Base-by-base conservation (phyloP, 768 basidiomycete species). In the Saitozyma sp. region DNA sequence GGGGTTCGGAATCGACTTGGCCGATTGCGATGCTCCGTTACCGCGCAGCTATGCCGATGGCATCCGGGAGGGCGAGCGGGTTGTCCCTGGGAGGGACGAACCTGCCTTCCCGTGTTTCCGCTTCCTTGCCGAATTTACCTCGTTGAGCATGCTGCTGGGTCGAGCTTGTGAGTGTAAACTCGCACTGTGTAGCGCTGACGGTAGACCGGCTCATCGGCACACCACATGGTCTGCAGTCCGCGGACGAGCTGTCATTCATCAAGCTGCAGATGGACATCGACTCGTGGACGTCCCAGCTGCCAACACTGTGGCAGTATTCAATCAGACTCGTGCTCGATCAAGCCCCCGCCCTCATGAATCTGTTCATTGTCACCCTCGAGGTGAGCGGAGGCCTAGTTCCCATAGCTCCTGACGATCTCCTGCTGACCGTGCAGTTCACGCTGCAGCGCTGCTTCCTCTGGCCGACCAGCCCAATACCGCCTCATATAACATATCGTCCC, bases 71-170 rank as follows among this genome's bases (percentile, higher is more conserved):
- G 58, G 58, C 7, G 58, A 59, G 37, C 20, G 43, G 43, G 48
- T 49, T 11, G 54, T 39, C 43, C 29, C 29, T 29, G 29, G 29
- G 29, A 54, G 54, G 37, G 50, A 48, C 0, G 46, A 64, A 43
- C 46, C 63, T n/a, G 48, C 60, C 10, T 64, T 59, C 57, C 66
- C 66, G n/a, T 64, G 61, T 51, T 68, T 68, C 53, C 50, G 63
- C 14, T 64, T 68, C 17, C 20, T 61, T 3, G n/a, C 38, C 9
- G 66, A 68, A 54, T 53, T 64, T 40, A 68, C 66, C 8, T 38
- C 41, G 9, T 29, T 68, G 40, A 68, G 66, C 51, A 51, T 64
- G 6, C 42, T 68, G n/a, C 48, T 68, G 0, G 66, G 66, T 8
- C 49, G 60, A 37, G 59, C 59, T n/a, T 61, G 66, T 68, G 29